Evolutionary conservation across 2,329 filamentous ascomycete genomes (phyloP).

Genomic region (Calonectria montana): DNA sequence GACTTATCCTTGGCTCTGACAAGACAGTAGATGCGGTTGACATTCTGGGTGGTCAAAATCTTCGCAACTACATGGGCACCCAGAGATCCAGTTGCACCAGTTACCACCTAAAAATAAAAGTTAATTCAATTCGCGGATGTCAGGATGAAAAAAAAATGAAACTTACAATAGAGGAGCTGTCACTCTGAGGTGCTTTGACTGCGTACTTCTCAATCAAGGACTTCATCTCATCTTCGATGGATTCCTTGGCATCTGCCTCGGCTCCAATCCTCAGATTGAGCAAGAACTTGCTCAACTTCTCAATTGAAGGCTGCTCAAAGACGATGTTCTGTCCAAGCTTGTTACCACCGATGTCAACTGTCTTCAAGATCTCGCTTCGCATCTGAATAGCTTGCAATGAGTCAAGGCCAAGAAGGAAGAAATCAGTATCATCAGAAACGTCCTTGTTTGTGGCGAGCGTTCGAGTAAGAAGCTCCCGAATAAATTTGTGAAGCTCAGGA

Average conservation of each 20-base stretch:
- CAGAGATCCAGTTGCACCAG: constrained; percentile 73
- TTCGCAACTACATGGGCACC: constrained; percentile 70
- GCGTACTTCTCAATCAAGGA: constrained; percentile 39
- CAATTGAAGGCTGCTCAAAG: constrained; percentile 66
- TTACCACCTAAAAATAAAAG: constrained; percentile 59
- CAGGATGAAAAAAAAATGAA: neutral
- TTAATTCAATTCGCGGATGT: neutral
- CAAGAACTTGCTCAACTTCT: constrained; percentile 57
- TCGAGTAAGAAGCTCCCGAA: constrained; percentile 45
- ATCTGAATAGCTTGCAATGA: constrained; percentile 68
- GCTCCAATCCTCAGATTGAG: constrained; percentile 53
- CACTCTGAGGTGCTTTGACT: neutral
- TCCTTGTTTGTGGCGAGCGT: constrained; percentile 40
- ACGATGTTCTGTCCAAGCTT: constrained; percentile 66
- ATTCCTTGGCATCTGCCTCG: constrained; percentile 32
- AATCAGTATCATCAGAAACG: constrained; percentile 59
- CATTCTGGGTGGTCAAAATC: constrained; percentile 64
- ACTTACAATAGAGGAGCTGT: constrained; percentile 34
- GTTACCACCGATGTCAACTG: constrained; percentile 59
- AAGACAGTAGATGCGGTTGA: constrained; percentile 64
- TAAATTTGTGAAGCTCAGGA: constrained; percentile 47
- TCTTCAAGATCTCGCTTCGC: constrained; percentile 61
- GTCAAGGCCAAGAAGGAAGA: constrained; percentile 69
- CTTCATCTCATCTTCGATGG: constrained; percentile 45
- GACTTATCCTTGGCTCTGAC: constrained; percentile 53